Base-by-base conservation (phyloP, 345 rosid genomes). In the Camelina hispida region DNA sequence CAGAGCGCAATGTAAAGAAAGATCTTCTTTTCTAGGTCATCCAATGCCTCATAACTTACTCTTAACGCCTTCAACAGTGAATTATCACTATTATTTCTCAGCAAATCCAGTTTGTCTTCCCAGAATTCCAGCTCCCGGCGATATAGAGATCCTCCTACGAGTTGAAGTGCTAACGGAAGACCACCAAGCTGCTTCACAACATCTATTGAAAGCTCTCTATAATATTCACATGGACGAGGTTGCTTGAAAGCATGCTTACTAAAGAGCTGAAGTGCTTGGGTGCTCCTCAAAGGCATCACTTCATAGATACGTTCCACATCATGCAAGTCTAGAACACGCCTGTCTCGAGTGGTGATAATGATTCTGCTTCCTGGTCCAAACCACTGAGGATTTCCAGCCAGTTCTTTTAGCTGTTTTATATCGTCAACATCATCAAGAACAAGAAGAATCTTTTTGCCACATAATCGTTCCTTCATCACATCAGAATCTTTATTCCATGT, bases 91-190 rank as follows among this genome's bases (percentile, higher is more conserved):
- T 70, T 57, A 1, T 51, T 65, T 34, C 62, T 77, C 54, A 77
- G 62, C 32, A 71, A 35, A 7, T 56, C 55, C 5, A 77, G 68
- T 13, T 71, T 71, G 48, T 65, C 81, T 65, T 71, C 68, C 80
- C 81, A 77, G 7, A 5, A 77, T 16, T 64, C 62, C 2, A 57
- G 9, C 30, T 71, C 62, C n/a, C 80, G 62, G 2, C 72, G 62
- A 43, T 77, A 77, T 7, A 83, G 28, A 71, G 80, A 77, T 9
- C 80, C 75, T 16, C 82, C 82, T 18, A 80, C 55, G 5, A 78
- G 76, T 83, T 70, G 75, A 52, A 80, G 47, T 56, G 86, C 80
- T 58, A 83, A 46, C 0, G 83, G 86, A 71, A 83, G 76, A 37
- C 86, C 86, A 57, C 73, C 72, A 42, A 79, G 78, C 22, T 66